phyloP scores from a whole-genome alignment of 768 basidiomycete species.

The Leccinum disarticulatum region DNA sequence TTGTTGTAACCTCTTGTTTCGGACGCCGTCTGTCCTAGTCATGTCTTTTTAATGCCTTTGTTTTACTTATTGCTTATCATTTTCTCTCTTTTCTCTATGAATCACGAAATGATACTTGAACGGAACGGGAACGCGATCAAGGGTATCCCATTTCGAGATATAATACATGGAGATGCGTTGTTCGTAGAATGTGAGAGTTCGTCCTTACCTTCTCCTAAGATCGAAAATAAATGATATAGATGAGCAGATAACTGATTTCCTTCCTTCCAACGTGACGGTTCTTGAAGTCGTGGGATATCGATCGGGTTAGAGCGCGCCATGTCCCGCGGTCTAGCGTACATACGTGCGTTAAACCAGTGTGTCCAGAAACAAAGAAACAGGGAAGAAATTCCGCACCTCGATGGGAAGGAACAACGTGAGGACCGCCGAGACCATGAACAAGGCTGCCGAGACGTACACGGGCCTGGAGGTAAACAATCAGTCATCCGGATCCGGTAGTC shows the following conservation, averaged over 20 bases:
- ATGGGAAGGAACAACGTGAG: slow-evolving; percentile 46
- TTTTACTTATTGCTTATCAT: not conserved
- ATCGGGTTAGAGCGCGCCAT: slow-evolving; percentile 17
- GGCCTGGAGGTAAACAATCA: slow-evolving; percentile 29
- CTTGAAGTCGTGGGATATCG: not conserved
- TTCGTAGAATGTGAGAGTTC: not conserved
- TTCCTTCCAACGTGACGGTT: not conserved
- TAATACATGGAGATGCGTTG: not conserved
- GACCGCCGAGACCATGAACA: slow-evolving; percentile 43
- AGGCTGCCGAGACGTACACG: slow-evolving; percentile 47
- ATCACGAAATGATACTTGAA: not conserved
- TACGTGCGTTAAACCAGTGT: not conserved
- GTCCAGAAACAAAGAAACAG: not conserved
- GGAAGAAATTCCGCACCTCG: slow-evolving; percentile 35
- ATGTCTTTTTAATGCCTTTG: not conserved
- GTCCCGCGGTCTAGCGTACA: slow-evolving; percentile 27
- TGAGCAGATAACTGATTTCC: not conserved
- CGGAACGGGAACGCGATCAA: not conserved
- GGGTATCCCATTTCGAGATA: not conserved
- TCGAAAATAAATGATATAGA: not conserved
- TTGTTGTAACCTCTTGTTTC: not conserved
- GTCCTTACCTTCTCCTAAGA: not conserved
- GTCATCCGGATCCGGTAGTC: not conserved
- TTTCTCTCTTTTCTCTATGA: not conserved
- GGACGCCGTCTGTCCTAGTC: not conserved